These are phyloP conservation scores for Trichoderma koningiopsis DNA, from an alignment of 2,329 filamentous ascomycete species.

Conservation along the genomic window DNA sequence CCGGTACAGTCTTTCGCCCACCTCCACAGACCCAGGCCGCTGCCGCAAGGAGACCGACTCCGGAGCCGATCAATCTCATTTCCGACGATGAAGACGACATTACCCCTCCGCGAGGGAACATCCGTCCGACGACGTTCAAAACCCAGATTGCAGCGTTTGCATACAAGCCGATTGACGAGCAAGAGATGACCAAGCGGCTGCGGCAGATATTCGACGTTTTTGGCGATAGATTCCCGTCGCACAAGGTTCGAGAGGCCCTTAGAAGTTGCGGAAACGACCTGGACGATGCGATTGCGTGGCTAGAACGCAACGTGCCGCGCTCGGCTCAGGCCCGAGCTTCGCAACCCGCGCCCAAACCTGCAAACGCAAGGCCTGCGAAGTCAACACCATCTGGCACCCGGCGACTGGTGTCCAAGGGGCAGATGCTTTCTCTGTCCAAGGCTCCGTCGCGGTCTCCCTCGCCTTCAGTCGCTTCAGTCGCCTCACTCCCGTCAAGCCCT, in stretches of 20 bases:
- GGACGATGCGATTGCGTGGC: conserved; percentile 40
- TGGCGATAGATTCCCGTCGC: conserved; percentile 36
- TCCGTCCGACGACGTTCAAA: conserved; percentile 61
- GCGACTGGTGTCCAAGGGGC: conserved; percentile 39
- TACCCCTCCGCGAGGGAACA: conserved; percentile 60
- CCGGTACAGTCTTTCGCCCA: conserved; percentile 70
- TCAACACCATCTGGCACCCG: conserved; percentile 27
- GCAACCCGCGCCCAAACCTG: conserved; percentile 19
- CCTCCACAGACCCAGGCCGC: conserved; percentile 38
- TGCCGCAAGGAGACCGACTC: conserved; percentile 41
- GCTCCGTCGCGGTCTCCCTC: conserved; percentile 1
- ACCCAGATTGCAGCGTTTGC: conserved; percentile 43
- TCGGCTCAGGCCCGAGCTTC: conserved; percentile 17
- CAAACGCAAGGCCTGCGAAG: not conserved
- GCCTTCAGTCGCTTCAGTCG: conserved; percentile 7
- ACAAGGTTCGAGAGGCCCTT: conserved; percentile 41
- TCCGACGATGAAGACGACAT: conserved; percentile 54
- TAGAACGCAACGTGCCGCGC: conserved; percentile 31
- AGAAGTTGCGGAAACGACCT: conserved; percentile 39
- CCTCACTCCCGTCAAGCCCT: conserved; percentile 28
- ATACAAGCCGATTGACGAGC: conserved; percentile 52
- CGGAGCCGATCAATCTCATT: conserved; percentile 50
- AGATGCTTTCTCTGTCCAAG: conserved; percentile 30
- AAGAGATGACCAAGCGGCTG: conserved; percentile 39
- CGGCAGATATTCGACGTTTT: conserved; percentile 43